Evolutionary conservation across 352 stramenopile genomes (phyloP).

Genomic region (Phytopythium aichiense): DNA sequence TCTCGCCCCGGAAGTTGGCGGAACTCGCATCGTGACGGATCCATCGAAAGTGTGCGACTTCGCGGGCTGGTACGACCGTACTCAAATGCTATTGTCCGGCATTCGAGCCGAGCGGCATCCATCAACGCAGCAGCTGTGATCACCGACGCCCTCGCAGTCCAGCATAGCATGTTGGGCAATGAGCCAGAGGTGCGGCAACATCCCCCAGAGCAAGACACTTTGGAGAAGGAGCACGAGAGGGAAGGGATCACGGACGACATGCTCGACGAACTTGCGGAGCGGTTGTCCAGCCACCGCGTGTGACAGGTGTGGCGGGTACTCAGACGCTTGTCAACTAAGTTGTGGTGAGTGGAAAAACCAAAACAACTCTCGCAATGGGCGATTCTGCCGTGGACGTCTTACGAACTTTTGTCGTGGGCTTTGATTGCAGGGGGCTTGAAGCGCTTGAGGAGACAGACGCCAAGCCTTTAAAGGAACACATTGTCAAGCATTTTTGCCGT

Average conservation of each 20-base stretch:
- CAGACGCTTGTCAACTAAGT: neutral
- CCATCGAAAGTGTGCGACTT: constrained; percentile 28
- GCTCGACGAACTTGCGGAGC: constrained; percentile 6
- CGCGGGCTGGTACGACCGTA: constrained; percentile 24
- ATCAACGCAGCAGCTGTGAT: constrained; percentile 18
- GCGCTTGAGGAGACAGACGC: no score
- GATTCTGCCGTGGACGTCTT: no score
- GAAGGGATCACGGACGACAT: constrained; percentile 6
- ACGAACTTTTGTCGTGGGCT: no score
- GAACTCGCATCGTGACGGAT: constrained; percentile 36
- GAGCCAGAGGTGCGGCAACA: constrained; percentile 15
- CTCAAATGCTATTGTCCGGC: constrained; percentile 6
- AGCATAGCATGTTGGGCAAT: constrained; percentile 19
- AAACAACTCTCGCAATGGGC: no score
- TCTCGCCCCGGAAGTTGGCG: constrained; percentile 44
- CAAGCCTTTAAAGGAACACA: no score
- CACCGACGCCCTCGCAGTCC: constrained; percentile 15
- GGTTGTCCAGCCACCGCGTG: neutral
- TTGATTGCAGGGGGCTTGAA: no score
- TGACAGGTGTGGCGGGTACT: neutral
- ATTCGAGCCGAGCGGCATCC: constrained; percentile 27
- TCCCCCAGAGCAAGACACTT: neutral
- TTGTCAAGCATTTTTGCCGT: no score
- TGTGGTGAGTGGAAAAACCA: no score
- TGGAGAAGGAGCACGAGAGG: neutral